phyloP scores from a whole-genome alignment of 2,329 filamentous ascomycete species.

The Colletotrichum simmondsii region DNA sequence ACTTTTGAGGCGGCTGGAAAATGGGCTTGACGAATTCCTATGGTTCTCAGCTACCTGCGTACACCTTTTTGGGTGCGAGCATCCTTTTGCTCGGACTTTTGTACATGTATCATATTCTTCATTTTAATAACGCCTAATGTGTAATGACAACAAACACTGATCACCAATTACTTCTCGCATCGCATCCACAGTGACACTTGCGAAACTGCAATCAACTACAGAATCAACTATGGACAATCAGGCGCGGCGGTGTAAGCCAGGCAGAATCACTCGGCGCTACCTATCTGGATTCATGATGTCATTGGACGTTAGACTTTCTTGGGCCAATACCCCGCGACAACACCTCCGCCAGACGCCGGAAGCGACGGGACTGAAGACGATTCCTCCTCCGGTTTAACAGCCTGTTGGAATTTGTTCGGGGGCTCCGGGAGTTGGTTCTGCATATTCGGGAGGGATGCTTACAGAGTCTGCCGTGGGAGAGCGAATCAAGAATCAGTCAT shows the following conservation, averaged over 20 bases:
- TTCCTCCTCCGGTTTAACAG: not conserved
- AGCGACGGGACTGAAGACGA: not conserved
- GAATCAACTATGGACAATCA: not conserved
- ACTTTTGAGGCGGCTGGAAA: too few species aligned
- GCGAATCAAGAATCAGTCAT: not conserved
- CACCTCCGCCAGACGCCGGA: not conserved
- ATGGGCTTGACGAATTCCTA: too few species aligned
- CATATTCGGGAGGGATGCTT: not conserved
- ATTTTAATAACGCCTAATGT: conserved; percentile 13
- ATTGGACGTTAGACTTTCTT: not conserved
- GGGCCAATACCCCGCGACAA: not conserved
- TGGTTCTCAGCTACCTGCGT: not conserved
- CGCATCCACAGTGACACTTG: not conserved
- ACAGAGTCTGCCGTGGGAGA: not conserved
- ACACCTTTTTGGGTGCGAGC: not conserved
- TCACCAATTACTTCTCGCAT: not conserved
- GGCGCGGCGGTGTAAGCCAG: not conserved
- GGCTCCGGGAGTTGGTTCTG: not conserved
- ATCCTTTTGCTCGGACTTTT: not conserved
- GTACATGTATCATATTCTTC: conserved; percentile 5
- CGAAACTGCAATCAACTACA: too few species aligned
- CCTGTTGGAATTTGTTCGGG: conserved; percentile 1
- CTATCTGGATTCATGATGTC: not conserved
- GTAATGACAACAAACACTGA: conserved; percentile 3
- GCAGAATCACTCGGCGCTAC: not conserved